phyloP scores from a whole-genome alignment of 495 filamentous ascomycete genomes.

The Jackrogersella multiformis region DNA sequence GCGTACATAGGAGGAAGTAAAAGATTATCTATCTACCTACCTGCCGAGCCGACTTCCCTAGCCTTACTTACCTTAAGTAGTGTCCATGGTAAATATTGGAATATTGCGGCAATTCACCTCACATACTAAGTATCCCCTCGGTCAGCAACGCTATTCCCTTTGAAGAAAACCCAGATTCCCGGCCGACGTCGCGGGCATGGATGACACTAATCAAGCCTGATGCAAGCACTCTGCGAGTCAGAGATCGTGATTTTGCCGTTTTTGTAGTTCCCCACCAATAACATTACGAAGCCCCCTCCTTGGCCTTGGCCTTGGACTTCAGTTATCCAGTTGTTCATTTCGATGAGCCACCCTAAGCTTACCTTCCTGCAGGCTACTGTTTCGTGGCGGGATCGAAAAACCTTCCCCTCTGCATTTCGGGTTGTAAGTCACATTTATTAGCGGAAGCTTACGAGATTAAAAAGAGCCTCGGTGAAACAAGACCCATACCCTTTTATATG shows the following conservation, averaged over 20 bases:
- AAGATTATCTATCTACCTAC: constrained; percentile 15
- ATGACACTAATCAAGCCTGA: constrained; percentile 35
- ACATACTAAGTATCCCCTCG: constrained; percentile 20
- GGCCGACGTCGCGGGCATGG: constrained; percentile 35
- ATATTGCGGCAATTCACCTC: constrained; percentile 37
- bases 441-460: constrained; percentile 24
- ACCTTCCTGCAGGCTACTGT: constrained; percentile 35
- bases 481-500: constrained; percentile 32
- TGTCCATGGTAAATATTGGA: constrained; percentile 12
- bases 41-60: no score
- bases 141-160: constrained; percentile 39
- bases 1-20: constrained; percentile 19
- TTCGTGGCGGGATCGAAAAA: constrained; percentile 31
- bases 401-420: constrained; percentile 18
- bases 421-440: constrained; percentile 33
- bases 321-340: constrained; percentile 23
- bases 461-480: constrained; percentile 44
- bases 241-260: constrained; percentile 38
- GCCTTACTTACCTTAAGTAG: neutral
- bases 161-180: constrained; percentile 15
- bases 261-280: constrained; percentile 30
- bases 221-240: constrained; percentile 44
- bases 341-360: constrained; percentile 28
- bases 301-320: neutral
- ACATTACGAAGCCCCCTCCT: constrained; percentile 7